phyloP scores from a whole-genome alignment of 2,329 filamentous ascomycete genomes.

The Falciphora oryzae region DNA sequence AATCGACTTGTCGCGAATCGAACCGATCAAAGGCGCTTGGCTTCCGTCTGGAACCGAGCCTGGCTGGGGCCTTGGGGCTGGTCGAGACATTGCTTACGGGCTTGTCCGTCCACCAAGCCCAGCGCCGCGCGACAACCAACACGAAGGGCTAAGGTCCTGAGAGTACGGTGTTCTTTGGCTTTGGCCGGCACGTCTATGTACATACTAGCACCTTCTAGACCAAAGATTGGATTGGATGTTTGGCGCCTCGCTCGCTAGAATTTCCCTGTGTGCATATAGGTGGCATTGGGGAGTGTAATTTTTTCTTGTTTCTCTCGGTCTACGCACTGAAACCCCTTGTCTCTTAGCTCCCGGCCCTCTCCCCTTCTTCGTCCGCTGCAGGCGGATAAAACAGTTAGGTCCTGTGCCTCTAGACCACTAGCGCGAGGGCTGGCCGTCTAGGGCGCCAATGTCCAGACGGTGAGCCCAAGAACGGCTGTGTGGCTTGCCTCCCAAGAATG shows the following conservation, averaged over 20 bases:
- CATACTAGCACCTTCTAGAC: too few species aligned
- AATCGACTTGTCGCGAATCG: too few species aligned
- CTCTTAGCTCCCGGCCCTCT: neutral
- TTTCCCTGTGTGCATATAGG: neutral
- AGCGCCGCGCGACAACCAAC: too few species aligned
- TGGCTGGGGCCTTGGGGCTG: too few species aligned
- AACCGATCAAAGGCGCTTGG: too few species aligned
- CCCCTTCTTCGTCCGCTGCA: neutral
- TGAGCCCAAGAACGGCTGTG: neutral
- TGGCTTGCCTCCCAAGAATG: constrained; percentile 1
- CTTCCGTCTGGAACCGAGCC: too few species aligned
- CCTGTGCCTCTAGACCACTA: neutral
- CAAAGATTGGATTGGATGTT: neutral
- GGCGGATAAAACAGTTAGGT: neutral
- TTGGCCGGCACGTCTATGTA: neutral
- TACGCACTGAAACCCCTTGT: too few species aligned
- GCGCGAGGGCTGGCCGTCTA: neutral
- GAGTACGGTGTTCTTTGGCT: neutral
- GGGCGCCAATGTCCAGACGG: neutral
- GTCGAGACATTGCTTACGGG: too few species aligned
- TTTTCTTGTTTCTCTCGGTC: neutral
- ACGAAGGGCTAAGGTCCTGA: too few species aligned
- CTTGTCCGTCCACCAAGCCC: too few species aligned
- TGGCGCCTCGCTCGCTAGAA: neutral
- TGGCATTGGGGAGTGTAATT: too few species aligned